Conservation (phyloP, 768 basidiomycete genomes). For the Pulveroboletus frians region DNA sequence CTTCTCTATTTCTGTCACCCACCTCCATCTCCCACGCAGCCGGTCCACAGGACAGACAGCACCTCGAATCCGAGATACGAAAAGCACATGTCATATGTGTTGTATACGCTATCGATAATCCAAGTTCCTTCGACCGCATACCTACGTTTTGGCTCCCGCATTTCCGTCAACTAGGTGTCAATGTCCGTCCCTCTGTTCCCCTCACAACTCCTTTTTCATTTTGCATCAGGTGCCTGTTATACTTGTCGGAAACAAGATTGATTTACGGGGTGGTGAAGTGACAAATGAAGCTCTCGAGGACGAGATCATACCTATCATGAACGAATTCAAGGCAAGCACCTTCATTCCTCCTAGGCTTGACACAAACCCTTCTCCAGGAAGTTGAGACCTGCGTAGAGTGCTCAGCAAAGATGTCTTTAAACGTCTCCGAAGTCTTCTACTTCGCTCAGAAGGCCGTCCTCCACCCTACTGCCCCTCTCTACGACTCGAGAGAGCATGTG, state of each 20-base stretch:
- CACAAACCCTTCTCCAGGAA: slow-evolving; percentile 52
- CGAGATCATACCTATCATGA: slow-evolving; percentile 96
- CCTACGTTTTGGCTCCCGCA: slow-evolving; percentile 98
- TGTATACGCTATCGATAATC: slow-evolving; percentile 95
- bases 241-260: slow-evolving; percentile 97
- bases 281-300: slow-evolving; percentile 92
- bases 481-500: slow-evolving; percentile 94
- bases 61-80: slow-evolving; percentile 91
- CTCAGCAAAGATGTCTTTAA: slow-evolving; percentile 85
- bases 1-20: neutral
- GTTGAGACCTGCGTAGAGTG: slow-evolving; percentile 98
- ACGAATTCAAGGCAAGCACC: slow-evolving; percentile 85
- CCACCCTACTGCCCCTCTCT: slow-evolving; percentile 93
- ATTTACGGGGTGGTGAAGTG: slow-evolving; percentile 87
- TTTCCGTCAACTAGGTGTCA: slow-evolving; percentile 92
- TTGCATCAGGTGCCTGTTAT: slow-evolving; percentile 82
- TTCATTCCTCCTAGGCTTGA: neutral
- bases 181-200: slow-evolving; percentile 48
- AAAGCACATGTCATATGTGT: slow-evolving; percentile 98
- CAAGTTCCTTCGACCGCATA: slow-evolving; percentile 94
- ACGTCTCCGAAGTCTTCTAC: slow-evolving; percentile 96
- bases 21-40: slow-evolving; percentile 42
- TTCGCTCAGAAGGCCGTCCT: slow-evolving; percentile 98
- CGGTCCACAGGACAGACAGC: slow-evolving; percentile 75
- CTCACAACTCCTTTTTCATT: slow-evolving; percentile 4